phyloP scores from a whole-genome alignment of 257 asterid genomes.

The Haberlea rhodopensis region DNA sequence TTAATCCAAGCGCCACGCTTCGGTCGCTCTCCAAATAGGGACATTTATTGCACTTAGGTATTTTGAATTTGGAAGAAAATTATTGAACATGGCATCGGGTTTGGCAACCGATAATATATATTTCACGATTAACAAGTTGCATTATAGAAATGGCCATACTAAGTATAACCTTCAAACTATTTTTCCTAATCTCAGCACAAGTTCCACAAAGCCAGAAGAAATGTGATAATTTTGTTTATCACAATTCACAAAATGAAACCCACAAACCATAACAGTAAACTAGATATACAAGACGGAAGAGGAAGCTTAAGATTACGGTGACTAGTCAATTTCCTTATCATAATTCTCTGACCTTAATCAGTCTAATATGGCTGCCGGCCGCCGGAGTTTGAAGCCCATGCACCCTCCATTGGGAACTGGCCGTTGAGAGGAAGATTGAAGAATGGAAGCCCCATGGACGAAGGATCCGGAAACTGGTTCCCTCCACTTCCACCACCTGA shows the following conservation, averaged over 20 bases:
- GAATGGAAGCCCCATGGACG: slow-evolving; percentile 53
- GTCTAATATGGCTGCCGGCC: slow-evolving; percentile 32
- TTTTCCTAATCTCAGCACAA: slow-evolving; percentile 25
- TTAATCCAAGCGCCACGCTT: no score
- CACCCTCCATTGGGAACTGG: slow-evolving; percentile 38
- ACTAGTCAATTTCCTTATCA: background rate
- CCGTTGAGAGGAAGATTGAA: slow-evolving; percentile 52
- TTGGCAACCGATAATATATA: slow-evolving; percentile 29
- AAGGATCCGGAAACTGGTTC: slow-evolving; percentile 40
- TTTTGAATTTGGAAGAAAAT: slow-evolving; percentile 21
- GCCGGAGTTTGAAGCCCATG: slow-evolving; percentile 38
- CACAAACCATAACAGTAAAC: slow-evolving; percentile 2
- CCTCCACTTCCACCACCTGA: slow-evolving; percentile 4
- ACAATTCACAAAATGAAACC: slow-evolving; percentile 17
- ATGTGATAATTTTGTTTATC: slow-evolving; percentile 1
- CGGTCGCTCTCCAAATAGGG: no score
- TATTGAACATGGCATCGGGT: slow-evolving; percentile 29
- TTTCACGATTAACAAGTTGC: slow-evolving; percentile 31
- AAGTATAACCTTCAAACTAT: slow-evolving; percentile 27
- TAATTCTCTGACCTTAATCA: slow-evolving; percentile 20
- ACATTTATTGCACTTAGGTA: no score
- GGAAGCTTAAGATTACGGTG: slow-evolving; percentile 2
- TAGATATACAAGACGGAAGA: slow-evolving; percentile 21
- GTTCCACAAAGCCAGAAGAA: background rate
- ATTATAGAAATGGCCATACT: slow-evolving; percentile 28